phyloP scores from a whole-genome alignment of 2,329 filamentous ascomycete genomes.

The Paraphaeosphaeria sporulosa region DNA sequence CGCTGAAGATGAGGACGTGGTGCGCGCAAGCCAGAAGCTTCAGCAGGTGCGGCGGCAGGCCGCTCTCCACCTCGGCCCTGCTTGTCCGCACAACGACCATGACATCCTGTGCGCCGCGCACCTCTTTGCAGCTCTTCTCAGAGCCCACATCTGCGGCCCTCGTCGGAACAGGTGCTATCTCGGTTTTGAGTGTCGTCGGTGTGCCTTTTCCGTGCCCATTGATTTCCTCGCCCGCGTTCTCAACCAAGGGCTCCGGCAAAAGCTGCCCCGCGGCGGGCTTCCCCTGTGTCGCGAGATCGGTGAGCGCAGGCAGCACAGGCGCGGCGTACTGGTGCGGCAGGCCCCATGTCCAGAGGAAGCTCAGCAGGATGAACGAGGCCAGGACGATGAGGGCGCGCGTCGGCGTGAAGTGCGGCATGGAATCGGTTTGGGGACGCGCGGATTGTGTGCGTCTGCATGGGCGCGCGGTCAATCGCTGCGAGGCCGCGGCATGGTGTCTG shows the following conservation, averaged over 20 bases:
- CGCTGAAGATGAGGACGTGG: constrained; percentile 66
- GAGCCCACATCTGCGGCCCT: constrained; percentile 9
- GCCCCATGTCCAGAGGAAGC: constrained; percentile 43
- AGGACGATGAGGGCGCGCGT: constrained; percentile 40
- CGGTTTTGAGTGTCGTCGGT: constrained; percentile 22
- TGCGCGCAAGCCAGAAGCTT: constrained; percentile 64
- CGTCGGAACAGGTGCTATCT: constrained; percentile 7
- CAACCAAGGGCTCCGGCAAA: constrained; percentile 27
- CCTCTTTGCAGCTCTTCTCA: constrained; percentile 32
- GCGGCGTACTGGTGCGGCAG: constrained; percentile 29
- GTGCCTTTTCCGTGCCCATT: constrained; percentile 8
- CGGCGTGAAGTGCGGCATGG: constrained; percentile 43
- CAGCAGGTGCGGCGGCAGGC: constrained; percentile 62
- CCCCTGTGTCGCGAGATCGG: constrained; percentile 29
- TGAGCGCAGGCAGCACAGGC: constrained; percentile 32
- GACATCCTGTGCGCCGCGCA: constrained; percentile 55
- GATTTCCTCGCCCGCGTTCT: neutral
- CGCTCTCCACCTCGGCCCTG: constrained; percentile 63
- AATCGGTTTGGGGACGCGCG: constrained; percentile 17
- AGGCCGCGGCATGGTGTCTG: neutral
- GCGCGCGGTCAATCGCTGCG: neutral
- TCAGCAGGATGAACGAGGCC: constrained; percentile 36
- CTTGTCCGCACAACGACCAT: constrained; percentile 67
- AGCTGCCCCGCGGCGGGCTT: constrained; percentile 30
- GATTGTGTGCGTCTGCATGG: constrained; percentile 15